phyloP scores from a whole-genome alignment of 768 basidiomycete species.

The Steccherinum ochraceum region DNA sequence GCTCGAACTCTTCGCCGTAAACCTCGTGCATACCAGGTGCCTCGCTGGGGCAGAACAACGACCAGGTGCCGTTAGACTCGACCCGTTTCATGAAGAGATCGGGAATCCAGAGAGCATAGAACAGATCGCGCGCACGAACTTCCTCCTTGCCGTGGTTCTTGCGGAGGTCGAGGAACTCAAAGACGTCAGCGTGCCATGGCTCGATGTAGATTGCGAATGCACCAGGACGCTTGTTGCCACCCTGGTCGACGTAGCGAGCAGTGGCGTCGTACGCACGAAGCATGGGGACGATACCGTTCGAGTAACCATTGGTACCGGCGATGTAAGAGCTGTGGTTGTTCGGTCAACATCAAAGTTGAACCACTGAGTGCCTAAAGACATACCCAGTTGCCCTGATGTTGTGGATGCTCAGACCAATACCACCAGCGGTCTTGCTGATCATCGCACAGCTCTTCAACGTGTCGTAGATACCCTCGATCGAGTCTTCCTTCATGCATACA shows the following conservation, averaged over 20 bases:
- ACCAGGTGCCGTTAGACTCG: conserved; percentile 85
- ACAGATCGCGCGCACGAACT: conserved; percentile 90
- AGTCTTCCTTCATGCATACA: conserved; percentile 97
- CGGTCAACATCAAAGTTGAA: not conserved
- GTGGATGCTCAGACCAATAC: conserved; percentile 94
- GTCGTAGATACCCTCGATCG: conserved; percentile 98
- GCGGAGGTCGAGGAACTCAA: conserved; percentile 94
- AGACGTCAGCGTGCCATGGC: conserved; percentile 97
- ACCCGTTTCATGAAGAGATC: conserved; percentile 99
- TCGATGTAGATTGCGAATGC: conserved; percentile 98
- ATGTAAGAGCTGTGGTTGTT: conserved; percentile 78
- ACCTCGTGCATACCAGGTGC: conserved; percentile 87
- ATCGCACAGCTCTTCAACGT: conserved; percentile 97
- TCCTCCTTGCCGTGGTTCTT: conserved; percentile 99
- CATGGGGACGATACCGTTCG: conserved; percentile 99
- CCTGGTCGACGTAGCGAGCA: conserved; percentile 97
- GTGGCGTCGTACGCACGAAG: conserved; percentile 96
- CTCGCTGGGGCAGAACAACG: conserved; percentile 96
- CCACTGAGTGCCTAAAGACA: conserved; percentile 17
- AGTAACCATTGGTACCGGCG: conserved; percentile 97
- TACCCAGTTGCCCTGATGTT: conserved; percentile 94
- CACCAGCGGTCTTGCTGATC: conserved; percentile 99
- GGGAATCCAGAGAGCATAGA: conserved; percentile 97
- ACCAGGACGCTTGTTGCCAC: conserved; percentile 98
- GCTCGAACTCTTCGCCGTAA: conserved; percentile 85